These are phyloP conservation scores for Solanum neorickii DNA, from an alignment of 257 asterid species.

Conservation along the genomic window DNA sequence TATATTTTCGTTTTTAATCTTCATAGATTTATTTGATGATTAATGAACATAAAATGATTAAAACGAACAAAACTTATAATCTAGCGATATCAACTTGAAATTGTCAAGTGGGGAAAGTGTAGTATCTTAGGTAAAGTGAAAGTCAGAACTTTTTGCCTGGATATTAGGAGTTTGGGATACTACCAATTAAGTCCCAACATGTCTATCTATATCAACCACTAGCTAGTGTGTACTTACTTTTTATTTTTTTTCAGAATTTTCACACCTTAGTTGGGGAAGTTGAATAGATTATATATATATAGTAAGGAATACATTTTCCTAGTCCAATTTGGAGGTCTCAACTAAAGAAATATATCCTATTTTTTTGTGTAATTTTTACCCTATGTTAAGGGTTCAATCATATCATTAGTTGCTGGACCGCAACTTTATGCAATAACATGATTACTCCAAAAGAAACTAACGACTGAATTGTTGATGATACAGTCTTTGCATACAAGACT, in stretches of 20 bases:
- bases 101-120: not conserved
- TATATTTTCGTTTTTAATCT: not conserved
- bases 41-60: not conserved
- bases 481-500: not conserved
- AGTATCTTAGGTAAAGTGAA: not conserved
- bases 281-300: not conserved
- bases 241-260: not conserved
- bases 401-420: not conserved
- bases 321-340: not conserved
- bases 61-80: not conserved
- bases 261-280: conserved; percentile 6
- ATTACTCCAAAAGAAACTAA: not conserved
- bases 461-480: not conserved
- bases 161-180: not conserved
- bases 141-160: not conserved
- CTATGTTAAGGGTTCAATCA: not conserved
- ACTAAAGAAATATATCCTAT: not conserved
- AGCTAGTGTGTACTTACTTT: not conserved
- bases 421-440: not conserved
- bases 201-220: not conserved
- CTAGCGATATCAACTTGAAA: not conserved
- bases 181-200: not conserved
- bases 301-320: not conserved
- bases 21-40: not conserved
- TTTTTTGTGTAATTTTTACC: not conserved